These are phyloP conservation scores for Suillus paluster DNA, from an alignment of 768 basidiomycete species.

Conservation along the genomic window DNA sequence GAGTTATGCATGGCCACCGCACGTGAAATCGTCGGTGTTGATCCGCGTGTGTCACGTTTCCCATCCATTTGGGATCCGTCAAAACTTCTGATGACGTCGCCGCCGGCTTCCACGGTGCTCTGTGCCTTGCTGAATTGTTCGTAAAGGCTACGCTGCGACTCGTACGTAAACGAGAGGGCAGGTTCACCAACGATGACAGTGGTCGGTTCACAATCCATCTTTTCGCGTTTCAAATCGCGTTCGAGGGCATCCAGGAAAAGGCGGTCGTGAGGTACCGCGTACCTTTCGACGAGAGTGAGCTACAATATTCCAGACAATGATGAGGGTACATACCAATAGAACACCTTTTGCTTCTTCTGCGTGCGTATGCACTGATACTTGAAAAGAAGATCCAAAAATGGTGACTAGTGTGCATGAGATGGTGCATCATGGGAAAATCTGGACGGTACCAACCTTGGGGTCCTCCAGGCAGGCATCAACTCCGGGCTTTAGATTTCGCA, in stretches of 20 bases:
- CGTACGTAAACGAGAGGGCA: slow-evolving; percentile 86
- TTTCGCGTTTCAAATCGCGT: slow-evolving; percentile 94
- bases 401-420: slow-evolving; percentile 58
- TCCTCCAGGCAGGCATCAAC: slow-evolving; percentile 92
- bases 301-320: slow-evolving; percentile 9
- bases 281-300: slow-evolving; percentile 52
- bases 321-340: slow-evolving; percentile 71
- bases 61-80: slow-evolving; percentile 15
- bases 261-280: slow-evolving; percentile 95
- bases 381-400: slow-evolving; percentile 92
- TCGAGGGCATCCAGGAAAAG: slow-evolving; percentile 97
- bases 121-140: slow-evolving; percentile 77
- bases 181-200: slow-evolving; percentile 80
- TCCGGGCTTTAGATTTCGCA: slow-evolving; percentile 93
- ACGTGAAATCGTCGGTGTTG: slow-evolving; percentile 11
- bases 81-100: slow-evolving; percentile 7
- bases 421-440: not conserved
- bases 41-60: slow-evolving; percentile 17
- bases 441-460: slow-evolving; percentile 72
- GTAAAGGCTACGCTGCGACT: slow-evolving; percentile 81
- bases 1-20: slow-evolving; percentile 15
- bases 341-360: slow-evolving; percentile 99
- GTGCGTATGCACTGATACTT: slow-evolving; percentile 97
- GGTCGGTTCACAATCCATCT: slow-evolving; percentile 86
- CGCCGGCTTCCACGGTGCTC: slow-evolving; percentile 32